phyloP scores from a whole-genome alignment of 257 asterid species.

The Ocimum tenuiflorum region DNA sequence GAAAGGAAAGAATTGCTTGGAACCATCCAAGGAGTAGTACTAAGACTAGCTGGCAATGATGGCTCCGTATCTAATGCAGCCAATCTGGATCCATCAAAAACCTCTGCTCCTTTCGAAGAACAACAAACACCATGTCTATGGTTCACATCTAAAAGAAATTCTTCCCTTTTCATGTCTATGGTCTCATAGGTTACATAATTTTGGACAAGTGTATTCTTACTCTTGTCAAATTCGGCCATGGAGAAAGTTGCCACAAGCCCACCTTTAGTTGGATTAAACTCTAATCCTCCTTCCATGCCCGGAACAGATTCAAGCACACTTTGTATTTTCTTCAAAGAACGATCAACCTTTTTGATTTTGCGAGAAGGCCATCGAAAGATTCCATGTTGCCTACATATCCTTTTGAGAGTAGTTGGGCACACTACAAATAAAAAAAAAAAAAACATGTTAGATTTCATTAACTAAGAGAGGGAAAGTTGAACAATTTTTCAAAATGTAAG shows the following conservation, averaged over 20 bases:
- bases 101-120: constrained; percentile 12
- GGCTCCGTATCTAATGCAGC: constrained; percentile 30
- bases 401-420: constrained; percentile 76
- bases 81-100: constrained; percentile 22
- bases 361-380: constrained; percentile 90
- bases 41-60: constrained; percentile 29
- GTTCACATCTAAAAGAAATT: constrained; percentile 5
- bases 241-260: neutral
- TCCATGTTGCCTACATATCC: constrained; percentile 74
- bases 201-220: neutral
- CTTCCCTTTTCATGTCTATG: constrained; percentile 36
- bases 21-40: constrained; percentile 23
- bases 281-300: constrained; percentile 56
- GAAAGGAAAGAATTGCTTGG: constrained; percentile 22
- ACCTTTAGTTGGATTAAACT: constrained; percentile 36
- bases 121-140: neutral
- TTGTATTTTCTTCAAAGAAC: constrained; percentile 57
- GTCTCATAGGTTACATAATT: constrained; percentile 7
- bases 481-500: neutral
- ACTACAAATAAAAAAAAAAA: constrained; percentile 28
- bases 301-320: constrained; percentile 63
- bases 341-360: constrained; percentile 66
- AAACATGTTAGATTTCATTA: neutral
- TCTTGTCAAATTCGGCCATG: constrained; percentile 14
- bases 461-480: neutral